Evolutionary conservation across 768 basidiomycete species (phyloP).

Genomic region (Boletellus sp.): DNA sequence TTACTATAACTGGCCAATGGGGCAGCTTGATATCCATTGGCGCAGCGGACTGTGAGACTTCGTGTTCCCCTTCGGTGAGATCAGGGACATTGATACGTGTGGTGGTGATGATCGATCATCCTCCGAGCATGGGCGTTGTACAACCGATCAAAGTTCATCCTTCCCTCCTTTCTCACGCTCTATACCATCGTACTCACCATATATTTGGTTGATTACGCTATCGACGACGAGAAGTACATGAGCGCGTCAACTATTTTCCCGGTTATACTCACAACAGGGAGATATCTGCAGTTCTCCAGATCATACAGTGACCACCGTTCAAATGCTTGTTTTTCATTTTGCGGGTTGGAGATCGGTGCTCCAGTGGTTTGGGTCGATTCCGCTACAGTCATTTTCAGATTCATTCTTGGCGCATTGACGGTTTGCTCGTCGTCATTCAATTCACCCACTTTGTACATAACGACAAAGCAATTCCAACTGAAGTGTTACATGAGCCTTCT

Average conservation of each 20-base stretch:
- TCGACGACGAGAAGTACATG: neutral
- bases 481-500: neutral
- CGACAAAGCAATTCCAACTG: neutral
- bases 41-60: neutral
- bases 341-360: neutral
- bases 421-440: neutral
- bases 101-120: constrained; percentile 1
- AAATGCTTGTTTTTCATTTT: neutral
- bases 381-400: neutral
- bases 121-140: neutral
- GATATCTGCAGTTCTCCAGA: neutral
- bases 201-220: neutral
- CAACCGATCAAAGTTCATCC: neutral
- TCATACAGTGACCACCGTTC: neutral
- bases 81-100: neutral
- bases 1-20: neutral
- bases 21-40: neutral
- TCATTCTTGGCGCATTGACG: neutral
- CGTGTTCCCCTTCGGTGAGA: neutral
- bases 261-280: neutral
- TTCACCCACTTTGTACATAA: neutral
- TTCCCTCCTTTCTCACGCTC: neutral
- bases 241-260: neutral
- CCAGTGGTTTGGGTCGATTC: no score
- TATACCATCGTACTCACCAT: neutral